phyloP scores from a whole-genome alignment of 768 basidiomycete genomes.

The Gelatoporia subvermispora region DNA sequence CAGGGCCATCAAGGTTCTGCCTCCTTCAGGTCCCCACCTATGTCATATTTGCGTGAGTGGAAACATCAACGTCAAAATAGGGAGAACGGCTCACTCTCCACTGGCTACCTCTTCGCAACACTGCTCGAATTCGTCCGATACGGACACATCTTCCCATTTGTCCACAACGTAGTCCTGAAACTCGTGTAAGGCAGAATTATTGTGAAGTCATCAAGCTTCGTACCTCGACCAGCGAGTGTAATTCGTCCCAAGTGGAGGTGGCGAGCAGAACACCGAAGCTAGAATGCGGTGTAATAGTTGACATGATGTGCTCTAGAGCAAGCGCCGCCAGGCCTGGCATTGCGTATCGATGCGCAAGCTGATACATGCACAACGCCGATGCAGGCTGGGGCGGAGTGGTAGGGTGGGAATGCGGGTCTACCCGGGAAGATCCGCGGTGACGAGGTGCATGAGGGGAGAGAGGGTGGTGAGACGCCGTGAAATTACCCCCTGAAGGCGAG shows the following conservation, averaged over 20 bases:
- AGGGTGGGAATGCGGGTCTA: slow-evolving; percentile 73
- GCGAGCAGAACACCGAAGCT: slow-evolving; percentile 69
- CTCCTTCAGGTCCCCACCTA: slow-evolving; percentile 71
- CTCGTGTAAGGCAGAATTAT: background rate
- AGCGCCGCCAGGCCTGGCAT: slow-evolving; percentile 62
- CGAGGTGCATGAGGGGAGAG: slow-evolving; percentile 43
- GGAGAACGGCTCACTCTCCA: slow-evolving; percentile 53
- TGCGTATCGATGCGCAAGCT: slow-evolving; percentile 69
- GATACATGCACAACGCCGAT: slow-evolving; percentile 71
- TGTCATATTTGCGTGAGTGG: slow-evolving; percentile 1
- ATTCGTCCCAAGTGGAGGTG: slow-evolving; percentile 61
- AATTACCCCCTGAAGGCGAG: slow-evolving; percentile 26
- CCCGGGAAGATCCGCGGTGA: slow-evolving; percentile 30
- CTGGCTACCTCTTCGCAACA: slow-evolving; percentile 69
- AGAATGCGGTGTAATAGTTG: slow-evolving; percentile 57
- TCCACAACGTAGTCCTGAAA: slow-evolving; percentile 67
- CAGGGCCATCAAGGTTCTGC: slow-evolving; percentile 60
- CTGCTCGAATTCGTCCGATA: slow-evolving; percentile 58
- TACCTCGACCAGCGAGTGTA: slow-evolving; percentile 58
- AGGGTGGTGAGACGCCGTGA: slow-evolving; percentile 39
- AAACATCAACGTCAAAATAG: background rate
- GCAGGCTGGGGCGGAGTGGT: slow-evolving; percentile 57
- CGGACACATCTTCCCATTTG: slow-evolving; percentile 69
- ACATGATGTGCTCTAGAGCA: slow-evolving; percentile 70
- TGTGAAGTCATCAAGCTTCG: slow-evolving; percentile 14